phyloP scores from a whole-genome alignment of 495 filamentous ascomycete species.

The Clavariopsis aquatica region DNA sequence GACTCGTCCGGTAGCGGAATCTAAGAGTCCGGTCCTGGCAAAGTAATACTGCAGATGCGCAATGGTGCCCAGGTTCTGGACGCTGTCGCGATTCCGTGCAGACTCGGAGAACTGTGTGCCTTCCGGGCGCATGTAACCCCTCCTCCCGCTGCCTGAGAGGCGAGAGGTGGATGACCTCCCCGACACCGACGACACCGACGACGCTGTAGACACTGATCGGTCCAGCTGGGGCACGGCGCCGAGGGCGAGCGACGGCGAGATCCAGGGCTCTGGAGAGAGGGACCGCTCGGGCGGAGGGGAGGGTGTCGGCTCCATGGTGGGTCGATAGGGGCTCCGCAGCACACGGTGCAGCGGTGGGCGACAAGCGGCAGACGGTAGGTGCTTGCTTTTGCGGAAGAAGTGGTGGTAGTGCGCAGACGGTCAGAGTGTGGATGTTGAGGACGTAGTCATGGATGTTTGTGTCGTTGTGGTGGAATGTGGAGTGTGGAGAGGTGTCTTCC shows the following conservation, averaged over 20 bases:
- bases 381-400: neutral
- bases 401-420: neutral
- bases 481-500: neutral
- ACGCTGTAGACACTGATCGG: constrained; percentile 75
- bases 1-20: constrained; percentile 87
- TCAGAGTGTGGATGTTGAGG: neutral
- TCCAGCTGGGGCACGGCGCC: constrained; percentile 64
- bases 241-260: constrained; percentile 66
- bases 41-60: constrained; percentile 98
- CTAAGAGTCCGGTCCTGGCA: constrained; percentile 86
- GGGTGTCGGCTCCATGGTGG: constrained; percentile 12
- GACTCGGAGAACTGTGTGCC: constrained; percentile 89
- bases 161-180: constrained; percentile 53
- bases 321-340: neutral
- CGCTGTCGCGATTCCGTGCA: constrained; percentile 84
- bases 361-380: neutral
- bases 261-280: constrained; percentile 65
- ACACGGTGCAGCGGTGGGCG: constrained; percentile 6
- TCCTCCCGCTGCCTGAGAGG: constrained; percentile 56
- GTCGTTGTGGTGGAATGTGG: neutral
- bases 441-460: neutral
- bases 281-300: constrained; percentile 40
- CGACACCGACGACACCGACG: constrained; percentile 69
- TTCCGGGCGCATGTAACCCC: constrained; percentile 89
- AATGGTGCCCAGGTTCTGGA: constrained; percentile 93